These are phyloP conservation scores for Graphilbum fragrans DNA, from an alignment of 2,329 filamentous ascomycete species.

Conservation along the genomic window DNA sequence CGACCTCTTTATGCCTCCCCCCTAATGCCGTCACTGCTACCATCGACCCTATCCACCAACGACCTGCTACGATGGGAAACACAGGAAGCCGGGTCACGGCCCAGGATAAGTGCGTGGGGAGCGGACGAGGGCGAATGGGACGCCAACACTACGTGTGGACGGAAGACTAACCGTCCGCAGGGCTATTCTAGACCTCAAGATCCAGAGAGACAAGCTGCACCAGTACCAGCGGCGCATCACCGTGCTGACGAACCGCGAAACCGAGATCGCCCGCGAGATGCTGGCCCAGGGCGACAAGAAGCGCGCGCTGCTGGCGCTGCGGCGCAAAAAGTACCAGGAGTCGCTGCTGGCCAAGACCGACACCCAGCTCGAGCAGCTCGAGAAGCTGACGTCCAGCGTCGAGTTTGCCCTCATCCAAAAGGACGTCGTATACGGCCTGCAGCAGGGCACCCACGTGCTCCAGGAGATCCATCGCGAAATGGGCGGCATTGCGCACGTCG, in stretches of 20 bases:
- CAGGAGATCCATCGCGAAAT: slow-evolving; percentile 91
- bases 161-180: slow-evolving; percentile 29
- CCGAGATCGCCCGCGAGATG: slow-evolving; percentile 72
- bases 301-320: slow-evolving; percentile 74
- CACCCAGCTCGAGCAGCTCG: slow-evolving; percentile 83
- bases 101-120: slow-evolving; percentile 68
- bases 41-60: not conserved
- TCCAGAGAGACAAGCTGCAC: slow-evolving; percentile 91
- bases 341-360: slow-evolving; percentile 81
- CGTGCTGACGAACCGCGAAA: slow-evolving; percentile 76
- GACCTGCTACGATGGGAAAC: slow-evolving; percentile 33
- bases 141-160: too few relatives aligned
- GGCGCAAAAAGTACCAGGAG: slow-evolving; percentile 95
- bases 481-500: slow-evolving; percentile 85
- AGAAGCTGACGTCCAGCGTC: slow-evolving; percentile 76
- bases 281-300: slow-evolving; percentile 68
- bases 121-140: not conserved
- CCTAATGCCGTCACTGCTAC: too few relatives aligned
- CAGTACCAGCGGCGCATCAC: slow-evolving; percentile 90
- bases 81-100: slow-evolving; percentile 45
- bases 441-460: slow-evolving; percentile 82
- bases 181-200: slow-evolving; percentile 95
- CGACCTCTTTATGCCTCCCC: too few relatives aligned
- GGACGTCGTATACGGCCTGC: slow-evolving; percentile 83
- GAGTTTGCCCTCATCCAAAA: slow-evolving; percentile 97